phyloP scores from a whole-genome alignment of 345 rosid genomes.

The Boechera stricta region DNA sequence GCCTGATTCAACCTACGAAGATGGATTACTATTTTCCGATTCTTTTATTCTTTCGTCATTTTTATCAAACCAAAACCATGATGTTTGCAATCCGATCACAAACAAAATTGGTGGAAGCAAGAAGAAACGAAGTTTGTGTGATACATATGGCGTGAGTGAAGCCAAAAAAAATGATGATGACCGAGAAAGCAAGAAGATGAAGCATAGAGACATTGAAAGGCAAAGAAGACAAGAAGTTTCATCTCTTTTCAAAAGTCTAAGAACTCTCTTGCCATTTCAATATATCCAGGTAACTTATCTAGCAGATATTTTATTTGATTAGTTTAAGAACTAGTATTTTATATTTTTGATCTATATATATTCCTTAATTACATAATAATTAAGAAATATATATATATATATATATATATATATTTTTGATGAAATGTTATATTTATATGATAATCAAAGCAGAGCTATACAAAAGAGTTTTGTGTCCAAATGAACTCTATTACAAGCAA shows the following conservation, averaged over 20 bases:
- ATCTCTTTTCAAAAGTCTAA: slow-evolving; percentile 42
- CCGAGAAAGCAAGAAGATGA: slow-evolving; percentile 40
- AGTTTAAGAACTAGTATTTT: neutral
- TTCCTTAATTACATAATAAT: neutral
- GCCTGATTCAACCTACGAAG: slow-evolving; percentile 28
- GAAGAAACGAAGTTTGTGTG: slow-evolving; percentile 39
- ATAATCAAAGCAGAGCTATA: too few species aligned
- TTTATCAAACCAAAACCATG: slow-evolving; percentile 17
- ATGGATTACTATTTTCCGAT: slow-evolving; percentile 35
- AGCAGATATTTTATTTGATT: neutral
- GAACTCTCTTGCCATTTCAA: slow-evolving; percentile 46
- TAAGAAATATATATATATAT: neutral
- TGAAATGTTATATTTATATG: too few species aligned
- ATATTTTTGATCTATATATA: neutral
- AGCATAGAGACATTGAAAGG: slow-evolving; percentile 45
- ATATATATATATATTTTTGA: too few species aligned
- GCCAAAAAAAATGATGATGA: slow-evolving; percentile 16
- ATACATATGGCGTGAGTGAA: slow-evolving; percentile 13
- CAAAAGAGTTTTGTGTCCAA: too few species aligned
- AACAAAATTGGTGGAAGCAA: slow-evolving; percentile 17
- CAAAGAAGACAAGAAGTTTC: slow-evolving; percentile 45
- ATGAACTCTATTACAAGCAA: too few species aligned
- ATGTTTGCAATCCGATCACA: slow-evolving; percentile 5
- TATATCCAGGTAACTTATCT: slow-evolving; percentile 39
- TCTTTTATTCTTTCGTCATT: slow-evolving; percentile 29